Evolutionary conservation across 495 filamentous ascomycete genomes (phyloP).

Genomic region (Lasiosphaeris hirsuta): DNA sequence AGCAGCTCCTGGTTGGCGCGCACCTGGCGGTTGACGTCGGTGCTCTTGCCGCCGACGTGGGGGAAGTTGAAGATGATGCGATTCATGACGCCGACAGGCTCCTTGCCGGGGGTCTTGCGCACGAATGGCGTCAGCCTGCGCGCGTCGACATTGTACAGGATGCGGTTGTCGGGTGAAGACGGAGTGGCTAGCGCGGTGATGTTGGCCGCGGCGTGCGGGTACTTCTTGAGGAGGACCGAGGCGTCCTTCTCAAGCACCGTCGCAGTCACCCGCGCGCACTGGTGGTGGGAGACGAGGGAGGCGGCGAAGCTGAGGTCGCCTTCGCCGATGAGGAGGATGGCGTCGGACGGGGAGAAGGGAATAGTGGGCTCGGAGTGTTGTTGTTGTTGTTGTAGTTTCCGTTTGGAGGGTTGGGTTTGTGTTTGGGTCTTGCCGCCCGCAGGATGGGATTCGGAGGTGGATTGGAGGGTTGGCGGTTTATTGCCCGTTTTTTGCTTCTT

Average conservation of each 20-base stretch:
- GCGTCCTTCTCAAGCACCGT: slow-evolving; percentile 46
- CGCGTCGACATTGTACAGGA: slow-evolving; percentile 73
- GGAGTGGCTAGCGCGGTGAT: slow-evolving; percentile 46
- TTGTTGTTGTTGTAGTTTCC: slow-evolving; percentile 22
- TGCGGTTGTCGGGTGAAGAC: slow-evolving; percentile 36
- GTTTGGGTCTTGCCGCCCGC: not conserved
- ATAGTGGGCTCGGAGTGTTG: slow-evolving; percentile 55
- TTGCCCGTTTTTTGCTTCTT: too few species aligned
- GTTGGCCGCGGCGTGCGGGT: slow-evolving; percentile 67
- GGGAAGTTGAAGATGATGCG: slow-evolving; percentile 93
- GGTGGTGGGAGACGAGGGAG: slow-evolving; percentile 68
- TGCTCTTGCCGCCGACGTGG: slow-evolving; percentile 86
- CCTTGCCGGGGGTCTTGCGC: slow-evolving; percentile 15
- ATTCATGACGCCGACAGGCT: slow-evolving; percentile 55
- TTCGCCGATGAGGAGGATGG: slow-evolving; percentile 84
- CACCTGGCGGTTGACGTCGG: slow-evolving; percentile 91
- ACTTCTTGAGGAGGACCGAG: slow-evolving; percentile 60
- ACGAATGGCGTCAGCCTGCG: slow-evolving; percentile 58
- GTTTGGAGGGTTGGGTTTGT: slow-evolving; percentile 7
- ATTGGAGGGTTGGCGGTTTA: too few species aligned
- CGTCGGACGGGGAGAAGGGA: slow-evolving; percentile 68
- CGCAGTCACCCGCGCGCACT: slow-evolving; percentile 59
- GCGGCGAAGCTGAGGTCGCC: slow-evolving; percentile 90
- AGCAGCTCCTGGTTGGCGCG: slow-evolving; percentile 87
- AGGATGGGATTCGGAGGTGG: too few species aligned